These are phyloP conservation scores for Pseudogymnoascus sp. DNA, from an alignment of 2,329 filamentous ascomycete species.

Conservation along the genomic window DNA sequence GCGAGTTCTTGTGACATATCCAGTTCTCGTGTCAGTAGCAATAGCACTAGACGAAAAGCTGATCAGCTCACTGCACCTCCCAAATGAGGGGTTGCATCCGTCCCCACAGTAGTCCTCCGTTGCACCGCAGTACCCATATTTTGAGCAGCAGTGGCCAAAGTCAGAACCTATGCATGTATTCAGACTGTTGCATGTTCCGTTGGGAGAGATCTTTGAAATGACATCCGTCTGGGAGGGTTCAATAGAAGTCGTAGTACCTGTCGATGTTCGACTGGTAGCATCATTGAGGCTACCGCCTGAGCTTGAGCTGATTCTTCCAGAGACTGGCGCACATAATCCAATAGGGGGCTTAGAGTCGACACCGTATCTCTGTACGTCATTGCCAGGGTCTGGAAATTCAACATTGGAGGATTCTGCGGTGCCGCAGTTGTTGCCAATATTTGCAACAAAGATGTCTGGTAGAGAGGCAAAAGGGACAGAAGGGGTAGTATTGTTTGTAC, in stretches of 20 bases:
- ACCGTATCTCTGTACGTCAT: no score
- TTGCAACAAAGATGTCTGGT: no score
- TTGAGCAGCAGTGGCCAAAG: conserved; percentile 19
- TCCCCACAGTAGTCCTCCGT: conserved; percentile 15
- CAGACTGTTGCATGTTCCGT: neutral
- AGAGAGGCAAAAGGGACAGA: no score
- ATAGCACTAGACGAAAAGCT: neutral
- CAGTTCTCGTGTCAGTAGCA: neutral
- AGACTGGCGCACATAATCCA: conserved; percentile 5
- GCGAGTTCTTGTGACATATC: neutral
- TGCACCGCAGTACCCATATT: conserved; percentile 16
- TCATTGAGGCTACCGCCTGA: no score
- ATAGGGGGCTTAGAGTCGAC: no score
- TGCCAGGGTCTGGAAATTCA: conserved; percentile 46
- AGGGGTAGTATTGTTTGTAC: no score
- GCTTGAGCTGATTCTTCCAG: no score
- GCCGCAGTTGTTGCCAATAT: conserved; percentile 38
- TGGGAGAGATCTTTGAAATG: no score
- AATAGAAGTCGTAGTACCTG: no score
- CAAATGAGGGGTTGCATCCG: conserved; percentile 17
- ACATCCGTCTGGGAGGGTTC: no score
- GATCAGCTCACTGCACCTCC: neutral
- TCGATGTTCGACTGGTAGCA: no score
- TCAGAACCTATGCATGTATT: conserved; percentile 16
- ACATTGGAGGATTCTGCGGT: conserved; percentile 37